Conservation (phyloP, 2,329 filamentous ascomycete genomes). For the Epichloe sibirici region DNA sequence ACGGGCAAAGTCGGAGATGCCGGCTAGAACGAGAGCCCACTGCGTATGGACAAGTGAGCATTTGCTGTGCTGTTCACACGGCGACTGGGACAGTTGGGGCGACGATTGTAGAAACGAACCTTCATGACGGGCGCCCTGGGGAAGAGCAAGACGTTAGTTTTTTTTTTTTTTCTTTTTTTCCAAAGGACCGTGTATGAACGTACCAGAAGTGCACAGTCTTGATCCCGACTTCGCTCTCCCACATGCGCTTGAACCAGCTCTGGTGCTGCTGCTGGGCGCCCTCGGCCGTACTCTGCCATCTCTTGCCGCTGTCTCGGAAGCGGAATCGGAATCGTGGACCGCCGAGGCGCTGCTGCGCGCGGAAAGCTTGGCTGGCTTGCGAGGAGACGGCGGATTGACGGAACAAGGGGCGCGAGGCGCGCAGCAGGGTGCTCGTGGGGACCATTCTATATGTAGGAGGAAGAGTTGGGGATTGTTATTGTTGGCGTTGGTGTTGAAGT, state of each 20-base stretch:
- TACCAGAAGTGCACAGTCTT: conserved; percentile 99
- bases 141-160: not conserved
- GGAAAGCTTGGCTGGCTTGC: conserved; percentile 34
- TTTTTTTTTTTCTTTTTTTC: conserved; percentile 13
- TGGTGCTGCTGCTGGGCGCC: conserved; percentile 28
- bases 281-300: conserved; percentile 59
- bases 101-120: conserved; percentile 19
- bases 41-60: conserved; percentile 20
- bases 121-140: conserved; percentile 87
- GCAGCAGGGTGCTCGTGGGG: conserved; percentile 37
- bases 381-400: conserved; percentile 29
- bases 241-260: conserved; percentile 64
- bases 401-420: conserved; percentile 41
- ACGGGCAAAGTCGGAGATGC: conserved; percentile 81
- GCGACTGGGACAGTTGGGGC: too few relatives aligned
- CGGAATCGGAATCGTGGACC: conserved; percentile 26
- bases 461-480: not conserved
- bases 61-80: not conserved
- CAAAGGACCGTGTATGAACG: not conserved
- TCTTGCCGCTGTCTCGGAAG: conserved; percentile 33
- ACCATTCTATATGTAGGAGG: conserved; percentile 21
- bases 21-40: conserved; percentile 89
- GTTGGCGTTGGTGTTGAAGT: not conserved
- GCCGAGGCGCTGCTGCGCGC: conserved; percentile 15
- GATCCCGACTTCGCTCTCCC: conserved; percentile 67